Percentiles rank a stretch among this genome's conserved stretches.
Evolutionary conservation across 106 monocot species (phyloP).

Genomic region (Amphibolis antarctica): DNA sequence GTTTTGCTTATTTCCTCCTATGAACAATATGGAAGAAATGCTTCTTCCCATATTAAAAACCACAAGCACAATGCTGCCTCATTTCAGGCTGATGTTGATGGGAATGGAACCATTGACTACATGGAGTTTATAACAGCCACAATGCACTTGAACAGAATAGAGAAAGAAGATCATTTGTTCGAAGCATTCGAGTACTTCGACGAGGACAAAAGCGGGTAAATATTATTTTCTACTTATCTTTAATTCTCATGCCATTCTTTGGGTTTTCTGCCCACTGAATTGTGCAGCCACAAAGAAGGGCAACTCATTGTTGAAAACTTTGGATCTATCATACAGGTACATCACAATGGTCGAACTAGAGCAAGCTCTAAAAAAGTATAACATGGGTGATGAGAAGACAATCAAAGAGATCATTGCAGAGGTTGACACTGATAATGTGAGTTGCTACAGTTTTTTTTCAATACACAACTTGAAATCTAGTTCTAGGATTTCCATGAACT

Average conservation of each 20-base stretch:
- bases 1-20: not conserved
- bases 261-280: too few species aligned
- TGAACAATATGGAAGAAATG: too few species aligned
- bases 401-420: conserved; percentile 69
- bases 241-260: not conserved
- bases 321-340: conserved; percentile 23
- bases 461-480: not conserved
- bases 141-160: conserved; percentile 76
- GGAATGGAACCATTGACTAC: conserved; percentile 77
- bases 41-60: not conserved
- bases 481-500: not conserved
- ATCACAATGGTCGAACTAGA: conserved; percentile 76
- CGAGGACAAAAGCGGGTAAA: conserved; percentile 74
- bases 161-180: conserved; percentile 57
- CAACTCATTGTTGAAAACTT: not conserved
- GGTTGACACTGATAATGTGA: conserved; percentile 68
- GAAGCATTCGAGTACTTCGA: conserved; percentile 85
- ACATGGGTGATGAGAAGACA: conserved; percentile 47
- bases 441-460: conserved; percentile 1
- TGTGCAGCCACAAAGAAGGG: too few species aligned
- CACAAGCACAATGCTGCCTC: not conserved
- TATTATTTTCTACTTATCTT: not conserved
- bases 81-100: conserved; percentile 81
- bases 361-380: conserved; percentile 56
- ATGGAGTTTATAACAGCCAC: conserved; percentile 72